These are phyloP conservation scores for Colletotrichum chlorophyti DNA, from an alignment of 2,329 filamentous ascomycete genomes.

Conservation along the genomic window DNA sequence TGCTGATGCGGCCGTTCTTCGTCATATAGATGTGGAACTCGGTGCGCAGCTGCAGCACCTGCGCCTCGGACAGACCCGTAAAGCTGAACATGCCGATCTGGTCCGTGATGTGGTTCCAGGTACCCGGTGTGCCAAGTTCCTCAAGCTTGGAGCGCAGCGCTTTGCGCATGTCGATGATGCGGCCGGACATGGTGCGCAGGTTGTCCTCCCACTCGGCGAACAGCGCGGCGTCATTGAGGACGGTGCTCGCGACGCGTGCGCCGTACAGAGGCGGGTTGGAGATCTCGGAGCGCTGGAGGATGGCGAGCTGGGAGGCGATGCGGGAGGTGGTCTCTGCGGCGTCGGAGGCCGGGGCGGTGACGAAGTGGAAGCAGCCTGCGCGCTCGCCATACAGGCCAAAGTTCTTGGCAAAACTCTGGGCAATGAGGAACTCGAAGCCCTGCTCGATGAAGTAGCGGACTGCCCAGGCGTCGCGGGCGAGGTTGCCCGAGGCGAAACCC, in stretches of 20 bases:
- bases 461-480: constrained; percentile 86
- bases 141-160: constrained; percentile 82
- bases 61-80: constrained; percentile 77
- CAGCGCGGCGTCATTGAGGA: constrained; percentile 82
- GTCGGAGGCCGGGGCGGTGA: constrained; percentile 75
- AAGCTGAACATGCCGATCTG: constrained; percentile 99
- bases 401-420: constrained; percentile 97
- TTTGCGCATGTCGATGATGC: constrained; percentile 91
- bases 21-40: constrained; percentile 88
- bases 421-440: constrained; percentile 86
- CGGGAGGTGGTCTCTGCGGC: constrained; percentile 67
- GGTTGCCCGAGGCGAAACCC: constrained; percentile 92
- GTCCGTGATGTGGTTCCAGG: constrained; percentile 96
- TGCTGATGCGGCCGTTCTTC: constrained; percentile 97
- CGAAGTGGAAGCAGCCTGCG: constrained; percentile 94
- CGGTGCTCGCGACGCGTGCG: constrained; percentile 82
- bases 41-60: constrained; percentile 74
- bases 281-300: constrained; percentile 96
- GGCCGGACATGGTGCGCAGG: constrained; percentile 89
- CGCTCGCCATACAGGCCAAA: constrained; percentile 97
- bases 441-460: constrained; percentile 93
- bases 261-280: constrained; percentile 96
- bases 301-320: constrained; percentile 87
- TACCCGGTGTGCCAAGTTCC: constrained; percentile 82
- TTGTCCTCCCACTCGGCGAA: constrained; percentile 95